Evolutionary conservation across 371 early-diverging fungal genomes (phyloP), one percentile per base, ranked within the genome.

Genomic region (Mucor velutinosus): DNA sequence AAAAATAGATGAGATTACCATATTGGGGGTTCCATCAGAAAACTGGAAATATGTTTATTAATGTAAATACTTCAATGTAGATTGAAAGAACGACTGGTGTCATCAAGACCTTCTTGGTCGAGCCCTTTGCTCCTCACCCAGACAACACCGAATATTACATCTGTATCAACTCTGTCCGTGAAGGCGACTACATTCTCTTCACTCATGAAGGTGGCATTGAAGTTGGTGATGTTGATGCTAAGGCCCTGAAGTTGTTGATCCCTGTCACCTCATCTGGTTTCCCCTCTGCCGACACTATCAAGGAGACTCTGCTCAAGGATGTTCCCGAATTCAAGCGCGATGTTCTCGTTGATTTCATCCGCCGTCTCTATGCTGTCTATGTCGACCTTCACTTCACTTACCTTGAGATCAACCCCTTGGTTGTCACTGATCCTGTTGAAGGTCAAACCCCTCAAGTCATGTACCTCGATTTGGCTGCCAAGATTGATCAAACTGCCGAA

Each of bases 151-250:
- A 98, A 81, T 95, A 95, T 85, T 98, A 97, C 78, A 89, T 97
- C 66, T 95, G 96, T 86, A 97, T 98, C 79, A 95, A 97, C 85
- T 94, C 95, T 60, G 90, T 88, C 58, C 94, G 98, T 72, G 93
- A 97, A 47, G 99, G 99, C 63, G 98, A 98, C 78, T 87, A 90
- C 72, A 95, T 98, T 61, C 87, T 95, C 66, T 98, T 97, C 82
- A 95, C 96, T 30, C 96, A 97, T 79, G 96, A 97, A 81, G 99
- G 99, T 74, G 99, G 99, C 73, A 93, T 98, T 55, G 99, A 98
- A 68, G 88, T 98, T 41, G 99, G 99, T 73, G 98, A 98, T 79
- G 99, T 98, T n/a, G 99, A 97, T 68, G 94, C 95, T 65, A 97
- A 98, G 85, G 98, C 99, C 8, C 76, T 89, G 70, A 89, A 91